These are phyloP conservation scores for Ceratocystis alfenasii DNA, from an alignment of 2,329 filamentous ascomycete genomes.

Conservation along the genomic window DNA sequence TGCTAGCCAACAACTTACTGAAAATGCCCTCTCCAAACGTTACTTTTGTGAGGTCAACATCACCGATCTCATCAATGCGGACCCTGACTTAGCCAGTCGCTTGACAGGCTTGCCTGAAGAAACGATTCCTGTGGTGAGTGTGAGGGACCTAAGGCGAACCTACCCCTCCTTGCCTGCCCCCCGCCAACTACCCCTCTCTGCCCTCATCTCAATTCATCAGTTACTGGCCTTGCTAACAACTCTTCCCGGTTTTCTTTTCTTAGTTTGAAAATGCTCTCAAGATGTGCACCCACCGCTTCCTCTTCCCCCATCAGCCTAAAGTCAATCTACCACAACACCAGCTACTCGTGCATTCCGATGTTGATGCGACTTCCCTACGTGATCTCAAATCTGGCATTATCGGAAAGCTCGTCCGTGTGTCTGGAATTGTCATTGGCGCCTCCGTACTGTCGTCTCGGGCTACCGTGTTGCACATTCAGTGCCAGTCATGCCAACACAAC, in stretches of 20 bases:
- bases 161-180: background rate
- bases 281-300: conserved; percentile 83
- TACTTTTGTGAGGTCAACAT: conserved; percentile 96
- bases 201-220: background rate
- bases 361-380: conserved; percentile 82
- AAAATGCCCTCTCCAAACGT: conserved; percentile 87
- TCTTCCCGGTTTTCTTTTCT: background rate
- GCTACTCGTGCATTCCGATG: conserved; percentile 83
- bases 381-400: conserved; percentile 89
- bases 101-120: conserved; percentile 83
- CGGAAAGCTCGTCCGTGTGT: conserved; percentile 87
- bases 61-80: conserved; percentile 87
- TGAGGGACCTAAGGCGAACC: conserved; percentile 16
- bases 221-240: background rate
- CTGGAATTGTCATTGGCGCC: conserved; percentile 93
- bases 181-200: background rate
- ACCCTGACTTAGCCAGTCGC: conserved; percentile 85
- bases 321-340: conserved; percentile 78
- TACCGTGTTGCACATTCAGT: conserved; percentile 73
- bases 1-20: conserved; percentile 76
- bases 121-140: conserved; percentile 60
- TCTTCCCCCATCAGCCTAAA: conserved; percentile 62
- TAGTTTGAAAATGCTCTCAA: conserved; percentile 86
- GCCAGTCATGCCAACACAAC: conserved; percentile 68
- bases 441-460: conserved; percentile 96